Percentiles rank a stretch among this genome's conserved stretches.
Evolutionary conservation across 129 eudicot species (phyloP).

Genomic region (carrot (Daucus carota)): DH1_v3.0 NC_030386.2:14809501-14810000

Average conservation of each 20-base stretch:
- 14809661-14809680: not conserved
- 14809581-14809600: slow-evolving; percentile 93
- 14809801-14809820: not conserved
- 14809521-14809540: slow-evolving; percentile 95
- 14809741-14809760: not conserved
- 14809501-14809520: slow-evolving; percentile 78
- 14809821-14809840: not conserved
- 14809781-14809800: not conserved
- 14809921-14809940: slow-evolving; percentile 81
- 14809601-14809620: slow-evolving; percentile 73
- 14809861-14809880: not conserved
- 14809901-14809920: slow-evolving; percentile 73
- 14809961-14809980: slow-evolving; percentile 95
- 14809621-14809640: slow-evolving; percentile 87
- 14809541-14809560: slow-evolving; percentile 84
- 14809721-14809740: not conserved
- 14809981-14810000: slow-evolving; percentile 93
- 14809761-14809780: not conserved
- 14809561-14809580: slow-evolving; percentile 94
- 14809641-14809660: slow-evolving; percentile 64
- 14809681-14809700: not conserved
- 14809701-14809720: not conserved
- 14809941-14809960: slow-evolving; percentile 84
- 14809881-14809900: not conserved
- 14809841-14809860: not conserved